Base-by-base conservation (phyloP, 1,139 yeast species). In the Pichia sp. region DNA sequence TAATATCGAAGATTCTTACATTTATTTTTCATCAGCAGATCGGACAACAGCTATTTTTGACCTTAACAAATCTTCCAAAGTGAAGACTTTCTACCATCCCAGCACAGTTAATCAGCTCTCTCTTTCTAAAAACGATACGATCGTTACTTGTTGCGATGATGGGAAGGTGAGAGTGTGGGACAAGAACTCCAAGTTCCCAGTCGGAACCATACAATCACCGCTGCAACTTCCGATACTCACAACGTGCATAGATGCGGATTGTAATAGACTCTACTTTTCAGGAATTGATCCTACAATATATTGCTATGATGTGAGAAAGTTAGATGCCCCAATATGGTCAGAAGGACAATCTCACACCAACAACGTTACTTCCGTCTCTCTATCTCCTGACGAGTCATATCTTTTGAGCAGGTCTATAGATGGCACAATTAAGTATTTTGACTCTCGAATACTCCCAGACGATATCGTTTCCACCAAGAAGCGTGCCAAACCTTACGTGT, bases 281-380 rank as follows among this genome's bases (percentile, higher is more conserved):
- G 94, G 94, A 0, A 71, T 84, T 3, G 91, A 83, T 41, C 80
- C 86, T 1, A 58, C 64, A 0, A 66, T 84, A 0, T 55, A 60
- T 33, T 79, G 77, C 1, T 77, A 67, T 58, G 91, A 82, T 48
- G 39, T 70, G 22, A 57, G 78, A 45, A 56, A 58, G 22, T 47
- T 60, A 20, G 56, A 58, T 6, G 41, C 49, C 11, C 27, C 27
- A 25, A 18, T 25, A 8, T 78, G 81, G 73, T 52, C 50, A 15
- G 63, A 69, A 31, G 7, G 30, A 0, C 63, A 65, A 21, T 30
- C 30, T 8, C 82, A 76, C 33, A 55, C 58, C 10, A 68, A 63
- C 35, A 60, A 78, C 2, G 68, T 80, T 12, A 74, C 87, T 0
- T 58, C 69, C 5, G 59, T 80, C 16, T 48, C 72, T 2, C 60